Evolutionary conservation across 345 rosid species (phyloP).

Genomic region (Camelina sativa): DNA sequence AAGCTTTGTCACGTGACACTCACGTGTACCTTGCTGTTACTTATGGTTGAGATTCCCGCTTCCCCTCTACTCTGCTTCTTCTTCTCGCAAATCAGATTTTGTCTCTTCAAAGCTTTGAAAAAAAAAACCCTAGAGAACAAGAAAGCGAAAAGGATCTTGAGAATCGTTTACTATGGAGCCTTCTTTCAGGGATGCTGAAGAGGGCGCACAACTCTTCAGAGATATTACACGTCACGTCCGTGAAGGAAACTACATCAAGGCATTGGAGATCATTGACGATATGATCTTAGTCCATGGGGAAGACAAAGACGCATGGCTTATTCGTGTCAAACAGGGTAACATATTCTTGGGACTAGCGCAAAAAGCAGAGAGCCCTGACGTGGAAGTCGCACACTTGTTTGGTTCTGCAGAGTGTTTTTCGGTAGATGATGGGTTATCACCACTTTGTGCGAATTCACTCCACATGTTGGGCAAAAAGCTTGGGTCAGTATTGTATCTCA

Average conservation of each 20-base stretch:
- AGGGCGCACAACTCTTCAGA: background rate
- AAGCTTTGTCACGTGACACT: conserved; percentile 16
- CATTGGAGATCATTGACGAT: conserved; percentile 17
- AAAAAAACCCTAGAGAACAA: background rate
- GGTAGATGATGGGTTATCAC: background rate
- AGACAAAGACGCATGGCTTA: background rate
- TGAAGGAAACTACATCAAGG: conserved; percentile 8
- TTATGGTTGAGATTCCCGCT: conserved; percentile 13
- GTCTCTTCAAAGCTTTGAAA: background rate
- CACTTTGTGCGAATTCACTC: background rate
- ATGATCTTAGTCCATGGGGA: background rate
- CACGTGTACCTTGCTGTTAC: conserved; percentile 21
- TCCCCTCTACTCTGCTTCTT: background rate
- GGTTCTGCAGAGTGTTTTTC: conserved; percentile 6
- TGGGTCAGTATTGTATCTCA: conserved; percentile 15
- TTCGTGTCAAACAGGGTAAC: background rate
- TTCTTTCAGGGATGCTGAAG: background rate
- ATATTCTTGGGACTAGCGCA: background rate
- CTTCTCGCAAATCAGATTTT: background rate
- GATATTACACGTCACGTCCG: background rate
- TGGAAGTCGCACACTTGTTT: background rate
- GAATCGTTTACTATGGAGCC: conserved; percentile 3
- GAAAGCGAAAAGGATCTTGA: conserved; percentile 19
- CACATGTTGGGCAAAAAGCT: background rate
- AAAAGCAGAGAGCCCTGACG: background rate